Evolutionary conservation across 2,329 filamentous ascomycete genomes (phyloP).

Genomic region (Penicillium sclerotiorum): DNA sequence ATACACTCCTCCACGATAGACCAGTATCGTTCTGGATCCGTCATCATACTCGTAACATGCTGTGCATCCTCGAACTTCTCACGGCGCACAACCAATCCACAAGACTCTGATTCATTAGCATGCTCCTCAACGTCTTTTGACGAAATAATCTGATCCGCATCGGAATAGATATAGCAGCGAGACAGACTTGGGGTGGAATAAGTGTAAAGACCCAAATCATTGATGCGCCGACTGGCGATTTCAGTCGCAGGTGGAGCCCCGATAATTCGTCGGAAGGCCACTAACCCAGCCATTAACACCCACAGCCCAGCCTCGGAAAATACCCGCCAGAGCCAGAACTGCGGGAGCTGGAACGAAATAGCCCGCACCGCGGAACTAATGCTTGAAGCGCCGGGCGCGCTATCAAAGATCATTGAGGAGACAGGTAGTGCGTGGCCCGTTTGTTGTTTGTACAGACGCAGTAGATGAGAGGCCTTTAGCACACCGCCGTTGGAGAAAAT

Average conservation of each 20-base stretch:
- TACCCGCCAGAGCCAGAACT: conserved; percentile 31
- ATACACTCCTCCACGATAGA: conserved; percentile 33
- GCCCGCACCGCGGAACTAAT: conserved; percentile 32
- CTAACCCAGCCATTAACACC: conserved; percentile 24
- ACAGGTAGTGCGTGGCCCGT: conserved; percentile 41
- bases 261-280: conserved; percentile 20
- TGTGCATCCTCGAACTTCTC: conserved; percentile 41
- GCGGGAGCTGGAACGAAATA: conserved; percentile 40
- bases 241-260: conserved; percentile 29
- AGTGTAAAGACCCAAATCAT: conserved; percentile 30
- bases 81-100: conserved; percentile 35
- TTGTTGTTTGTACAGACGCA: conserved; percentile 39
- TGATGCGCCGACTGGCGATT: conserved; percentile 32
- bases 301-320: conserved; percentile 31
- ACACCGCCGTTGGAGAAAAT: conserved; percentile 56
- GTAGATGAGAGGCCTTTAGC: conserved; percentile 42
- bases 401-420: conserved; percentile 50
- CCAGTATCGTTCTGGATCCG: conserved; percentile 45
- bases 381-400: conserved; percentile 44
- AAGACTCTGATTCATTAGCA: conserved; percentile 34
- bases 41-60: conserved; percentile 46
- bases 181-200: conserved; percentile 9
- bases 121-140: conserved; percentile 42
- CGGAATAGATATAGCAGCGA: conserved; percentile 46
- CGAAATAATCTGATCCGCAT: conserved; percentile 40